phyloP scores from a whole-genome alignment of 2,329 filamentous ascomycete species.

The Pseudocercospora eumusae region DNA sequence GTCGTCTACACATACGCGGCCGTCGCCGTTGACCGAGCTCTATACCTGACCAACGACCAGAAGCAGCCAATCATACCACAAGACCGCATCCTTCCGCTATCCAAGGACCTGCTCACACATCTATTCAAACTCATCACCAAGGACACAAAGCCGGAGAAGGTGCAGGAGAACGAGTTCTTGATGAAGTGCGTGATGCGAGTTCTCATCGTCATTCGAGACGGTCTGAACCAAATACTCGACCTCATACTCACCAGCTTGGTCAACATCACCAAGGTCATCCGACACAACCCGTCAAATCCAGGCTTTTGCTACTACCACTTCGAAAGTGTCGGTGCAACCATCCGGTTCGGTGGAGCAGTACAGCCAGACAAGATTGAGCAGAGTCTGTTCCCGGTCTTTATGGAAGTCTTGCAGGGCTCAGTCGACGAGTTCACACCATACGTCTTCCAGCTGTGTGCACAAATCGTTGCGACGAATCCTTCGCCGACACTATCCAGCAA shows the following conservation, averaged over 20 bases:
- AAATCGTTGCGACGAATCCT: slow-evolving; percentile 83
- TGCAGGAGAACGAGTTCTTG: slow-evolving; percentile 97
- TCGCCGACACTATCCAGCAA: slow-evolving; percentile 74
- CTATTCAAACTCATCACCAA: slow-evolving; percentile 89
- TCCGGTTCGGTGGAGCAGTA: slow-evolving; percentile 70
- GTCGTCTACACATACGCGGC: slow-evolving; percentile 97
- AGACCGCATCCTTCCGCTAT: slow-evolving; percentile 74
- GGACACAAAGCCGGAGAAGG: slow-evolving; percentile 80
- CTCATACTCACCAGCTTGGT: slow-evolving; percentile 80
- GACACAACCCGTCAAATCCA: slow-evolving; percentile 93
- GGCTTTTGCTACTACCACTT: slow-evolving; percentile 99
- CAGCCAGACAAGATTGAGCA: slow-evolving; percentile 75
- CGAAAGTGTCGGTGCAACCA: slow-evolving; percentile 86
- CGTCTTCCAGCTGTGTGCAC: slow-evolving; percentile 91
- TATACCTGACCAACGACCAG: slow-evolving; percentile 76
- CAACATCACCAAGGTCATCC: slow-evolving; percentile 87
- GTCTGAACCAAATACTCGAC: slow-evolving; percentile 71
- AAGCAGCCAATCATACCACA: slow-evolving; percentile 78
- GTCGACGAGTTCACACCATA: slow-evolving; percentile 95
- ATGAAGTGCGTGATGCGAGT: slow-evolving; percentile 99
- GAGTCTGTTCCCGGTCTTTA: slow-evolving; percentile 80
- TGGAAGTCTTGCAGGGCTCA: slow-evolving; percentile 74
- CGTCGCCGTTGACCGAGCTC: slow-evolving; percentile 89
- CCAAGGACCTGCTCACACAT: slow-evolving; percentile 84
- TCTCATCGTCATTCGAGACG: slow-evolving; percentile 87